Evolutionary conservation across 2,329 filamentous ascomycete genomes (phyloP).

Genomic region (Ustulina deusta): DNA sequence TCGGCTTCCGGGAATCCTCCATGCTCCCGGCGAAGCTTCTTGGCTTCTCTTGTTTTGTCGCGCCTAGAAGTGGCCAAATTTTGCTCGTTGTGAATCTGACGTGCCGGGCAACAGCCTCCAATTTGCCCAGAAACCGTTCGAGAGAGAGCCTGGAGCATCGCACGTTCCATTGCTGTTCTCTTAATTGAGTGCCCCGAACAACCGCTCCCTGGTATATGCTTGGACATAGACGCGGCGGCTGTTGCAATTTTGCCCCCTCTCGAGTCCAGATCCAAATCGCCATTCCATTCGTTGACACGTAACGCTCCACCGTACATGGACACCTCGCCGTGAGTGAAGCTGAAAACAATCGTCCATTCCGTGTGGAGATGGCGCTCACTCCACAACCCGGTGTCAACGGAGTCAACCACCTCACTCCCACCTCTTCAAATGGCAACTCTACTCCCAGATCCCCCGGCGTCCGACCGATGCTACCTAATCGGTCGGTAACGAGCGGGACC

Average conservation of each 20-base stretch:
- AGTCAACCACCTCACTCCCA: slow-evolving; percentile 47
- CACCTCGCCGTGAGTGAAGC: slow-evolving; percentile 29
- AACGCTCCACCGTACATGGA: slow-evolving; percentile 34
- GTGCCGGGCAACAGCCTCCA: slow-evolving; percentile 33
- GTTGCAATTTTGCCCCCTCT: slow-evolving; percentile 15
- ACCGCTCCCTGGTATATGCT: slow-evolving; percentile 14
- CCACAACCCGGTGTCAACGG: slow-evolving; percentile 46
- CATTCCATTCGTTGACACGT: background rate
- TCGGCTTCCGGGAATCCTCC: slow-evolving; percentile 19
- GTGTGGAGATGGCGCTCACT: slow-evolving; percentile 48
- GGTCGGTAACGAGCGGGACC: slow-evolving; percentile 73
- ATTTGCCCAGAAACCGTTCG: slow-evolving; percentile 25
- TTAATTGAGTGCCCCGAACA: slow-evolving; percentile 7
- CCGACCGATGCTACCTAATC: slow-evolving; percentile 68
- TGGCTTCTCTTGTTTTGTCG: slow-evolving; percentile 32
- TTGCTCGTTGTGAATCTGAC: slow-evolving; percentile 32
- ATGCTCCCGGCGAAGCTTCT: slow-evolving; percentile 31
- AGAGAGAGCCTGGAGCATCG: slow-evolving; percentile 14
- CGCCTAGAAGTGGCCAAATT: slow-evolving; percentile 34
- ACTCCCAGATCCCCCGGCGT: slow-evolving; percentile 46
- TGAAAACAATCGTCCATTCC: slow-evolving; percentile 27
- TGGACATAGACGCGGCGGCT: slow-evolving; percentile 15
- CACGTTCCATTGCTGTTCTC: slow-evolving; percentile 19
- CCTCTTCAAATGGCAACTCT: slow-evolving; percentile 46
- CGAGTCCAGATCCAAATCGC: background rate